Evolutionary conservation across 2,329 filamentous ascomycete genomes (phyloP), one percentile per base, ranked within the genome.

Genomic region (Trichoderma simmonsii): DNA sequence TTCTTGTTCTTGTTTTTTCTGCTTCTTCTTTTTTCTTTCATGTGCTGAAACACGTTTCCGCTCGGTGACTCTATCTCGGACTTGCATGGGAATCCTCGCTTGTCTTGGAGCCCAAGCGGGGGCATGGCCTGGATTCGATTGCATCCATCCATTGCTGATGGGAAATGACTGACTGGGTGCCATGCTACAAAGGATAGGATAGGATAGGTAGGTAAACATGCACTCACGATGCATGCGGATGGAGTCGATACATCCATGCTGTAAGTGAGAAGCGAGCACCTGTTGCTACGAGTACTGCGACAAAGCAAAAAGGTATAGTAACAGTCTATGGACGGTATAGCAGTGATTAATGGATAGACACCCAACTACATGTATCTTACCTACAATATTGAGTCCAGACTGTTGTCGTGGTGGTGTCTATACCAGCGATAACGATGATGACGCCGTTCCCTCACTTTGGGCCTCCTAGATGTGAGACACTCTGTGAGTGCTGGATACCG

Each of bases 41-140:
- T 21, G n/a, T 48, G n/a, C 34, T 48, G 56, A 69, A 60, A 69
- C 65, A 59, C 56, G 28, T 12, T n/a, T 21, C 8, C 4, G 48
- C 48, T 51, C n/a, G 18, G n/a, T 26, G 18, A 54, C 54, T 21
- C 51, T 39, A 21, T 51, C 48, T 32, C 3, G 63, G 43, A 36
- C 66, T 59, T 48, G 36, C 36, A 43, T 43, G 56, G 39, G 39
- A 43, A 18, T 43, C 15, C 39, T 43, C 34, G 34, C 39, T 28
- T 59, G 28, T 70, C 32, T 70, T 61, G 66, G 56, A 56, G 66
- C 66, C 66, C 32, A 51, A 70, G 66, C 66, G 66, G 66, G 66
- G 66, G 9, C 36, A 6, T 39, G 36, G 36, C 36, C 43, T 59
- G 32, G 30, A 21, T 43, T 39, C 24, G 32, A 24, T 21, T 64